Evolutionary conservation across 768 basidiomycete species (phyloP), one percentile per base, ranked within the genome.

Genomic region (Lentinula sp.): DNA sequence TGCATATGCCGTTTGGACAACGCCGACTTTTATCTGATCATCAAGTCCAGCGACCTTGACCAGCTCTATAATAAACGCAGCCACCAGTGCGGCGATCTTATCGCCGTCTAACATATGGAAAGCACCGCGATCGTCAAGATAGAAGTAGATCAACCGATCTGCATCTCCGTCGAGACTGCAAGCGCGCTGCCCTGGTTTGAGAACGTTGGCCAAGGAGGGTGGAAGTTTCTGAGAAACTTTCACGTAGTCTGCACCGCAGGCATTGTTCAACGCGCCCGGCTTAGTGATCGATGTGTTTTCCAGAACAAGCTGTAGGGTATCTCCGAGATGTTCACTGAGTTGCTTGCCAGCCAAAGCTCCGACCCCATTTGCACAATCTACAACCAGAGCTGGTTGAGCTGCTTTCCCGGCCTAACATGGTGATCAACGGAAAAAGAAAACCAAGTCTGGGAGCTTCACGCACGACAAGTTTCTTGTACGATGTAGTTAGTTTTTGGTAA

Each of bases 351-450:
- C 87, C 6, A 80, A 76, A 15, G 90, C 85, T 51, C 97, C 97
- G 23, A 99, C 97, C 31, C 97, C 97, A 70, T 99, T 98, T n/a
- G 97, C 97, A 70, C 97, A 98, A 72, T 99, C 97, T 45, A 99
- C 79, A n/a, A 90, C 71, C 51, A 99, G 69, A 40, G 86, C 83
- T 15, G 81, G 72, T 10, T 81, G 73, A 57, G 77, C 74, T 45
- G 76, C 73, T 71, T 86, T 86, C 61, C 85, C 85, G 28, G 80
- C 75, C 88, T 93, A 62, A 31, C 54, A 63, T 48, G 61, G 49
- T 54, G 31, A 52, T 39, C 37, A 46, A 53, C 32, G 18, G 55
- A 61, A 46, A 42, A 50, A 46, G 58, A 32, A 56, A 51, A 32
- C 37, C 45, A 56, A 59, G 43, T 18, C 37, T 48, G 13, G 46